A percentile compares a stretch with the other conserved stretches of the same genome.
These are phyloP conservation scores for Cutaneotrichosporon spelunceum DNA, from an alignment of 1,284 basidiomycete genomes.

Conservation along the genomic window DNA sequence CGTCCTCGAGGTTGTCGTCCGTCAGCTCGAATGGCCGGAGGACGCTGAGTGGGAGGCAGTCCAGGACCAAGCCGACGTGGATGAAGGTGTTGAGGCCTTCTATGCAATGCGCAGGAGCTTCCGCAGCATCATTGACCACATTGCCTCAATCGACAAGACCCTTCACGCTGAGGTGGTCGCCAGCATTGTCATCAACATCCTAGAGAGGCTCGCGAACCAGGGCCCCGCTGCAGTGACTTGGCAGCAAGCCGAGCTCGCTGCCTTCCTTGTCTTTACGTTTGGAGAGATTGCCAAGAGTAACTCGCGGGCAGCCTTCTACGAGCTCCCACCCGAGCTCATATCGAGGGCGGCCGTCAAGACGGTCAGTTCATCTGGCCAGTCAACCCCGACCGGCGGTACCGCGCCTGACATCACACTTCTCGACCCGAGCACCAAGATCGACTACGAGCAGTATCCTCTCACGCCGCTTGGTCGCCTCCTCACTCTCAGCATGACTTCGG, in stretches of 20 bases:
- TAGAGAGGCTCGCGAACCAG: conserved; percentile 38
- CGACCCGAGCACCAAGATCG: conserved; percentile 56
- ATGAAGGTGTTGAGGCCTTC: conserved; percentile 83
- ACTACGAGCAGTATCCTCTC: conserved; percentile 80
- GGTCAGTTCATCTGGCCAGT: conserved; percentile 34
- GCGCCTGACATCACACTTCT: background rate
- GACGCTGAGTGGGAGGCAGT: conserved; percentile 81
- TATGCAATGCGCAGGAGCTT: conserved; percentile 65
- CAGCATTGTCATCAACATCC: conserved; percentile 44
- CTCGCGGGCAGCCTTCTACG: conserved; percentile 50
- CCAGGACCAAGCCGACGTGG: conserved; percentile 73
- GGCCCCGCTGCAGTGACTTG: conserved; percentile 62
- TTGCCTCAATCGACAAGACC: conserved; percentile 69
- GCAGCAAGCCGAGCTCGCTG: conserved; percentile 89
- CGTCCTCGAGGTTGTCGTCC: conserved; percentile 73
- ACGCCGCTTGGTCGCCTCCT: conserved; percentile 90
- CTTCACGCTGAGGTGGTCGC: conserved; percentile 51
- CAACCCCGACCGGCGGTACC: conserved; percentile 31
- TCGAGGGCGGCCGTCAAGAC: conserved; percentile 35
- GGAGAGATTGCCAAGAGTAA: conserved; percentile 71
- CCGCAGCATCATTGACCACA: conserved; percentile 84
- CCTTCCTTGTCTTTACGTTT: conserved; percentile 89
- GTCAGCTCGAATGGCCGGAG: conserved; percentile 62
- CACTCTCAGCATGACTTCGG: conserved; percentile 75
- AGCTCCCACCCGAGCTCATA: conserved; percentile 49